Evolutionary conservation across 768 basidiomycete genomes (phyloP).

Genomic region (Amanita thiersii): DNA sequence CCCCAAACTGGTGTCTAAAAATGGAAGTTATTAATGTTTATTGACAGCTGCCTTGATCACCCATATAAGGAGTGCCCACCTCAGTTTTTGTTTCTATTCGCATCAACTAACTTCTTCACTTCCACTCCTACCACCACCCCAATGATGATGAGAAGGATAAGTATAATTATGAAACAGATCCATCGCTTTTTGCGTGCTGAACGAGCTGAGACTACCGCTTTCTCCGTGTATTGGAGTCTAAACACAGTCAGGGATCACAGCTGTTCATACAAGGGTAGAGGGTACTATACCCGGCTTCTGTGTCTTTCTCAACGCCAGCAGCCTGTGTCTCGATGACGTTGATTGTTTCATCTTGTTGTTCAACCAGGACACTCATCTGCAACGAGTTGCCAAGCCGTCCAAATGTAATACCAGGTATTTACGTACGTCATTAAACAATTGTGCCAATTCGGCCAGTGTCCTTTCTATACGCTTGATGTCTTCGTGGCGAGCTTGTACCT

Average conservation of each 20-base stretch:
- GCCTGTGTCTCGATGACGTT: slow-evolving; percentile 77
- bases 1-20: no score
- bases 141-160: slow-evolving; percentile 61
- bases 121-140: slow-evolving; percentile 57
- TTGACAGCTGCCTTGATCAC: no score
- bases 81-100: slow-evolving; percentile 22
- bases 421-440: slow-evolving; percentile 90
- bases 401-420: background rate
- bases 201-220: slow-evolving; percentile 80
- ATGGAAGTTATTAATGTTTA: no score
- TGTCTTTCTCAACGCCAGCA: slow-evolving; percentile 67
- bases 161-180: slow-evolving; percentile 82
- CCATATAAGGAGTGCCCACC: background rate
- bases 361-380: slow-evolving; percentile 91
- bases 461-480: slow-evolving; percentile 94
- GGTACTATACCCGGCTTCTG: slow-evolving; percentile 70
- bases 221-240: slow-evolving; percentile 77
- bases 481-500: slow-evolving; percentile 96
- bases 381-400: slow-evolving; percentile 4
- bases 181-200: slow-evolving; percentile 92
- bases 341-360: slow-evolving; percentile 89
- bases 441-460: slow-evolving; percentile 88
- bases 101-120: slow-evolving; percentile 35
- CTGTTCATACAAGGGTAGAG: background rate
- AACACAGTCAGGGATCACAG: slow-evolving; percentile 6